Evolutionary conservation across 2,329 filamentous ascomycete species (phyloP), one percentile per base, ranked within the genome.

Genomic region (Aureobasidium sp.): DNA sequence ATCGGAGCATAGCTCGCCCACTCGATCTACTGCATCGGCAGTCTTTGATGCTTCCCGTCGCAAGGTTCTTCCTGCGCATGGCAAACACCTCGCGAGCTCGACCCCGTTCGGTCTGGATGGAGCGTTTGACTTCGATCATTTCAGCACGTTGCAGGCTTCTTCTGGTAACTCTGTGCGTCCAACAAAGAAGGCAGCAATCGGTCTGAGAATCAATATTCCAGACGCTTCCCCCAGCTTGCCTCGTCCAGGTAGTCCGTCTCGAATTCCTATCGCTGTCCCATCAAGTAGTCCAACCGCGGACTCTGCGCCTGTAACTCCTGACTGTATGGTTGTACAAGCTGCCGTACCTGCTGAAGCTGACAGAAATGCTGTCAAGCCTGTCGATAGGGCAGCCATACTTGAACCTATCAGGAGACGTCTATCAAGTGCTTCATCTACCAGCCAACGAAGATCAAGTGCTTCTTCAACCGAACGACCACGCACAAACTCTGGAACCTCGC

Each of bases 371-470:
- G 37, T 7, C 32, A 59, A 47, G 34, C 43, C 41, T 17, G 12
- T 44, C 24, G 59, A 61, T 29, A 53, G 59, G 43, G 59, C 59
- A 26, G 20, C 59, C 4, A 52, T 61, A 29, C 59, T 61, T 20
- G 59, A 61, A 2, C 59, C 59, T 41, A 61, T 61, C 13, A 53
- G 39, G 10, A 61, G 59, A 61, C 48, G 59, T n/a, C 37, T 52
- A 17, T 61, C 59, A 24, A 39, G 47, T 44, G 48, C 48, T 27
- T 52, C 59, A 6, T 26, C 59, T 10, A 27, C n/a, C 8, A 61
- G 48, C 10, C 47, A 48, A 8, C 43, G 39, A 20, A 26, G 36
- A n/a, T 53, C 59, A 15, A 48, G 29, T 15, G 7, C 7, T 15
- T 44, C 50, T 37, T 26, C 15, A 9, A 37, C n/a, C 24, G 41